Percentiles rank a stretch among this genome's conserved stretches.
These are phyloP conservation scores for Dactylonectria estremocensis DNA, from an alignment of 2,329 filamentous ascomycete species.

Conservation along the genomic window DNA sequence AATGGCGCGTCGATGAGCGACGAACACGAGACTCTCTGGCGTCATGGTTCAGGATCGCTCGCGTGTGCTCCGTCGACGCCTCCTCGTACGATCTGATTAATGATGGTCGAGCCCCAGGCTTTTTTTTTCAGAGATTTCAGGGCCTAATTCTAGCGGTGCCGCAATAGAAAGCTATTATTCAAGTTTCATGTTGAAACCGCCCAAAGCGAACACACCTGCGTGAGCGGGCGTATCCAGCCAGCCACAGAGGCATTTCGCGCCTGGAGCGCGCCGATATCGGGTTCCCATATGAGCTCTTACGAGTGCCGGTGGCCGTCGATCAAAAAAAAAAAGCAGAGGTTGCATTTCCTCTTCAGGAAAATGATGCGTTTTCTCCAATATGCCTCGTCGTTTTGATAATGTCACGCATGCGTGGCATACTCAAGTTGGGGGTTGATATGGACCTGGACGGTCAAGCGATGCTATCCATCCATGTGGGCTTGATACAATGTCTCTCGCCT, in stretches of 20 bases:
- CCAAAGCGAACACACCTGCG: constrained; percentile 24
- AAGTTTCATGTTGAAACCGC: constrained; percentile 16
- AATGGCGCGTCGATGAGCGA: neutral
- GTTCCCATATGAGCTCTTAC: constrained; percentile 2
- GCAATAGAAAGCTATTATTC: constrained; percentile 22
- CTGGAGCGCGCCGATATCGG: constrained; percentile 29
- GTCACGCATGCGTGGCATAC: neutral
- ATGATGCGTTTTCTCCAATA: neutral
- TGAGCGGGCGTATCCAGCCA: constrained; percentile 4
- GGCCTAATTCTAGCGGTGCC: neutral
- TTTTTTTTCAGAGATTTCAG: neutral
- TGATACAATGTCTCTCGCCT: constrained; percentile 19
- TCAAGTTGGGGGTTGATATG: neutral
- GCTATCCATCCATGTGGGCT: neutral
- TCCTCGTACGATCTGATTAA: neutral
- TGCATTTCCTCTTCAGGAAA: constrained; percentile 5
- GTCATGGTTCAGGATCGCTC: constrained; percentile 1
- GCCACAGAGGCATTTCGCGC: constrained; percentile 16
- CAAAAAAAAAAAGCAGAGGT: neutral
- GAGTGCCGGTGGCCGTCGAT: neutral
- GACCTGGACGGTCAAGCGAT: neutral
- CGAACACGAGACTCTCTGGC: constrained; percentile 10
- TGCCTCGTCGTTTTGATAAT: too few relatives aligned
- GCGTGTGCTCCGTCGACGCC: neutral
- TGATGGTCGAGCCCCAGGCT: neutral